Base-by-base conservation (phyloP, 176 grass and related monocot species). In the Chloris gayana region DNA sequence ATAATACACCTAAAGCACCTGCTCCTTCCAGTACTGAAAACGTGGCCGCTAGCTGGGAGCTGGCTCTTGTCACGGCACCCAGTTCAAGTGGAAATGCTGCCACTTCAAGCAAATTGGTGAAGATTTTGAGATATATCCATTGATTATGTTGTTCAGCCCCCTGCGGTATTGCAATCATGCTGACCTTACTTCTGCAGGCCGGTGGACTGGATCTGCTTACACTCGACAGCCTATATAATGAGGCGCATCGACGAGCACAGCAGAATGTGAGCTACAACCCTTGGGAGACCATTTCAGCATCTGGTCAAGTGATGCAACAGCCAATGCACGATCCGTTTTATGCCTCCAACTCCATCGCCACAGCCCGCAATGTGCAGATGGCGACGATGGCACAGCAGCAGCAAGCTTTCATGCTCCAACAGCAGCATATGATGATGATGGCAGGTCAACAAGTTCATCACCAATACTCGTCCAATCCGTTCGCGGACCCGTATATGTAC, bases 161-260 rank as follows among this genome's bases (percentile, higher is more conserved):
- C 64, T 59, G 7, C 0, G 22, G 15, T 59, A 13, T 75, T 79
- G 18, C 45, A 64, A 80, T 1, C 51, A 69, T 12, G 57, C 64
- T 88, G 26, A 69, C 35, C 2, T 0, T 13, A 41, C 11, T 9
- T 3, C 13, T 84, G 77, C 84, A 98, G 96, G 86, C 79, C 2
- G 96, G 96, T 68, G 96, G 96, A 49, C 35, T 98, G 81, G 96
- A 98, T 82, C 47, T 85, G 68, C 86, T 95, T 39, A 93, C 90
- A 5, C 83, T 98, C 37, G 95, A 98, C 84, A 98, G 92, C 62
- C 78, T 98, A 82, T 98, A 98, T 9, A 85, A 95, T 0, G 96
- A 98, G 2, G 90, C 90, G 0, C 80, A 95, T 68, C 86, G 76
- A 73, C 82, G 64, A 39, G 76, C 82, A 0, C 94, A 87, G 39